Conservation (phyloP, 176 grass and related monocot genomes). For the Cenchrus purpureus region DNA sequence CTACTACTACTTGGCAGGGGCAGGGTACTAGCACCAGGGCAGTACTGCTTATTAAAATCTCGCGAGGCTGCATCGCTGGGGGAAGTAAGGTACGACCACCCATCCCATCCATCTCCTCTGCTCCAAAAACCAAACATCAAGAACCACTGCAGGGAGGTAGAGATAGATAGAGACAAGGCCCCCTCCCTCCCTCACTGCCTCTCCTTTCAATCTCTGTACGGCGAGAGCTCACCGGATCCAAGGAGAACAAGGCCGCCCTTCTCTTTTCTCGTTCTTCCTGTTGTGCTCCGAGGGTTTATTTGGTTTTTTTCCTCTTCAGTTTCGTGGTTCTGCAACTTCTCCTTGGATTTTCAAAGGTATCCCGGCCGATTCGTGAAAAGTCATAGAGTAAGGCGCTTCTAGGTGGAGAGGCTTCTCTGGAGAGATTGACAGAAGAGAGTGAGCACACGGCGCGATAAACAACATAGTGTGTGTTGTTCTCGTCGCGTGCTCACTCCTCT, state of each 20-base stretch:
- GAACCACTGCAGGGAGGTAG: not conserved
- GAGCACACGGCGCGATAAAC: conserved; percentile 55
- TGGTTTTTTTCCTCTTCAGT: not conserved
- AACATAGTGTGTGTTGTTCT: conserved; percentile 35
- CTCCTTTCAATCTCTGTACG: conserved; percentile 39
- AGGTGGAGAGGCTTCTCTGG: not conserved
- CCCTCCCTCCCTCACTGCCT: conserved; percentile 41
- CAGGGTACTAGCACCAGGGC: conserved; percentile 6
- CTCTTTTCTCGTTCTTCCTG: not conserved
- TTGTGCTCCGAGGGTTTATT: conserved; percentile 25
- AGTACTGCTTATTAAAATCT: conserved; percentile 23
- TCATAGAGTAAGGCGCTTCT: not conserved
- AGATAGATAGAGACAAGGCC: not conserved
- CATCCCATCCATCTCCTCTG: conserved; percentile 52
- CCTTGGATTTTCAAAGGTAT: not conserved
- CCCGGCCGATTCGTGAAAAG: accelerated
- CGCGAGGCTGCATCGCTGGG: conserved; percentile 39
- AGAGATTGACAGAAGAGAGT: conserved; percentile 98
- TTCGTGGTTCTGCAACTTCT: not conserved
- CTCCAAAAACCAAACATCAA: conserved; percentile 36
- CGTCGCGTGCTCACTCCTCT: conserved; percentile 75
- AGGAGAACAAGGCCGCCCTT: conserved; percentile 23
- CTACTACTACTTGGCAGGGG: conserved; percentile 38
- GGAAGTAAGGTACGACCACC: conserved; percentile 43
- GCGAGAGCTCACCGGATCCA: conserved; percentile 47